These are phyloP conservation scores for Plasmodium coatneyi DNA, from an alignment of 169 alveolate species.

Conservation along the genomic window DNA sequence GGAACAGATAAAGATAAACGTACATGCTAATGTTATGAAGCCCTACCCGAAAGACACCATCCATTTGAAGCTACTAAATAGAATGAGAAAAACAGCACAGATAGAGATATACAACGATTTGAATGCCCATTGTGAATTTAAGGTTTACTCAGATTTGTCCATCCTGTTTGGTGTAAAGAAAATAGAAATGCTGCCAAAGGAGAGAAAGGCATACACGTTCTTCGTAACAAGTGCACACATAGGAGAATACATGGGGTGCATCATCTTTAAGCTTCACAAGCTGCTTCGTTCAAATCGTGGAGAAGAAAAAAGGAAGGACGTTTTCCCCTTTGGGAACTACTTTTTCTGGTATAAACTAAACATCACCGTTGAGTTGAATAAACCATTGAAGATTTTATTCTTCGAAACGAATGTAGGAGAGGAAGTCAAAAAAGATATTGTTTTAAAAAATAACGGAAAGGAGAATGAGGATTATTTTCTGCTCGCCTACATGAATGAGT, in stretches of 20 bases:
- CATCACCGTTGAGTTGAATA: constrained; percentile 21
- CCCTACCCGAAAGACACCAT: constrained; percentile 59
- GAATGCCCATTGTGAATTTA: constrained; percentile 45
- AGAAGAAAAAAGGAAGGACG: neutral
- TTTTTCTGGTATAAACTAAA: constrained; percentile 63
- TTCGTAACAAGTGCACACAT: constrained; percentile 51
- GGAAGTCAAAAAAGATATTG: constrained; percentile 41
- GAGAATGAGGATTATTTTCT: constrained; percentile 46
- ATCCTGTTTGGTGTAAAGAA: constrained; percentile 51
- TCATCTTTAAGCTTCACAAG: constrained; percentile 31
- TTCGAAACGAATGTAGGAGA: constrained; percentile 54
- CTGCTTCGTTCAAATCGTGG: neutral
- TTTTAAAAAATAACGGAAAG: constrained; percentile 51
- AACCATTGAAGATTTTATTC: constrained; percentile 45
- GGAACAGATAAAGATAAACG: constrained; percentile 51
- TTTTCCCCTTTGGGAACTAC: neutral
- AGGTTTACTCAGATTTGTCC: constrained; percentile 46
- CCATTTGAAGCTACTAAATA: constrained; percentile 20
- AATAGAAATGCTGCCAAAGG: constrained; percentile 51
- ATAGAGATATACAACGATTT: constrained; percentile 46
- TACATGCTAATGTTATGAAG: constrained; percentile 32
- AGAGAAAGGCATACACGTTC: constrained; percentile 41
- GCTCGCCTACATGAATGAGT: constrained; percentile 59
- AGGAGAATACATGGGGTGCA: constrained; percentile 67
- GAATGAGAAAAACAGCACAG: constrained; percentile 28